A percentile compares a stretch with the other conserved stretches of the same genome.
Evolutionary conservation across 306 rosid genomes (phyloP).

Genomic region (Malus domestica): ASM211411v1 NC_041792.1:30339407-30339906

Average conservation of each 20-base stretch:
- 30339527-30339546: background rate
- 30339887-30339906: background rate
- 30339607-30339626: background rate
- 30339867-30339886: background rate
- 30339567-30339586: background rate
- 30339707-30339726: constrained; percentile 90
- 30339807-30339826: background rate
- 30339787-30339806: background rate
- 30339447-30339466: background rate
- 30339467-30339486: background rate
- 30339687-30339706: constrained; percentile 85
- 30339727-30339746: constrained; percentile 99
- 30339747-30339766: constrained; percentile 95
- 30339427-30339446: background rate
- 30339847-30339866: background rate
- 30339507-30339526: background rate
- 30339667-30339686: constrained; percentile 93
- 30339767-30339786: constrained; percentile 48
- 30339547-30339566: background rate
- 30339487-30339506: background rate
- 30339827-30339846: background rate
- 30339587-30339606: background rate
- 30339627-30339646: background rate
- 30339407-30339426: background rate
- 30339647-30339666: constrained; percentile 7